Conservation (phyloP, 2,329 filamentous ascomycete species). For the Albifimbria verrucaria region DNA sequence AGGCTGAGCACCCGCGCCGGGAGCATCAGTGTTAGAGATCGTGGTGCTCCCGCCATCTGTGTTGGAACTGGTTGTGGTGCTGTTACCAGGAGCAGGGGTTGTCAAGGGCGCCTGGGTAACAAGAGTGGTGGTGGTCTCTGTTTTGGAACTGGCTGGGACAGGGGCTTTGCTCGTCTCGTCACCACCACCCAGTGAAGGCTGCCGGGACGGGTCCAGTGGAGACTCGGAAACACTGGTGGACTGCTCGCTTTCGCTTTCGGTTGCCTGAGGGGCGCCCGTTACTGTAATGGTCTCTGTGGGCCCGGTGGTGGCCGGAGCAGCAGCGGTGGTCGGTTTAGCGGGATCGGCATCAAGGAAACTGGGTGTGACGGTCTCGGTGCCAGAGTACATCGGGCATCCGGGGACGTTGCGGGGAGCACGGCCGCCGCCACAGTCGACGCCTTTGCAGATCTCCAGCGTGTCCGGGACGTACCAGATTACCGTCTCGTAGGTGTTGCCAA, state of each 20-base stretch:
- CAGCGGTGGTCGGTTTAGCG: neutral
- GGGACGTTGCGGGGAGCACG: neutral
- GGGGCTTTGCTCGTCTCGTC: too few species aligned
- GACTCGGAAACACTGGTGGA: too few species aligned
- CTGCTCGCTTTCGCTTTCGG: too few species aligned
- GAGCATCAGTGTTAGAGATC: neutral
- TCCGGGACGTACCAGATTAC: neutral
- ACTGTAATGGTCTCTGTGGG: neutral
- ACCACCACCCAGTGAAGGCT: too few species aligned
- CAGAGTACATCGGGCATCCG: neutral
- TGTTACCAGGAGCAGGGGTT: neutral
- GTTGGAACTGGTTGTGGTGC: neutral
- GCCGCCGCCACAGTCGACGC: neutral
- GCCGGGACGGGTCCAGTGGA: too few species aligned
- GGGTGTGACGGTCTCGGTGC: neutral
- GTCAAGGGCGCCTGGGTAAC: too few species aligned
- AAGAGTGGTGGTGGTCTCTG: too few species aligned
- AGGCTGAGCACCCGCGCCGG: neutral
- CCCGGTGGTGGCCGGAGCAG: neutral
- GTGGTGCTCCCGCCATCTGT: too few species aligned
- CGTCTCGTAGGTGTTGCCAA: neutral
- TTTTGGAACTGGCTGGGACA: too few species aligned
- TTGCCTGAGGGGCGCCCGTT: too few species aligned
- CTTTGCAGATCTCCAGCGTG: neutral
- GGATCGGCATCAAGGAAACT: neutral